Base-by-base conservation (phyloP, 2,329 filamentous ascomycete genomes). In the Botrytis elliptica region DNA sequence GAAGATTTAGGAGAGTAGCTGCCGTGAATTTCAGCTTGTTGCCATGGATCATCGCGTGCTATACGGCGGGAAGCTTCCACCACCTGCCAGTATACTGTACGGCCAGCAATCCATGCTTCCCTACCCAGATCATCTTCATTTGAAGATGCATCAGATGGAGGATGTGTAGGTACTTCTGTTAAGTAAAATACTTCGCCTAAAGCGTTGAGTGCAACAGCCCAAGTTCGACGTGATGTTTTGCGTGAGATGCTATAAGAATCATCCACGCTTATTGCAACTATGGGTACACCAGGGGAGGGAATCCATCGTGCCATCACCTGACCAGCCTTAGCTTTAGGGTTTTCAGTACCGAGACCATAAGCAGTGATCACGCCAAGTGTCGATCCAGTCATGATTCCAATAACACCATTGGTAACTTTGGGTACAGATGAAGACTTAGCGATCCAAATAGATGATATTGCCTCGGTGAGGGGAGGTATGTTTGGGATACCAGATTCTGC, bases 151-250 rank as follows among this genome's bases (percentile, higher is more conserved):
- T 85, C 84, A 7, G 85, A 78, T 12, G 88, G 85, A 33, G 87
- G 84, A 52, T 86, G 85, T 40, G 82, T 86, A 0, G 93, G 94
- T 10, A 91, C 86, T 67, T 93, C 90, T 1, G 88, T 92, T 1
- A 98, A 85, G 78, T 95, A 97, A 82, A 92, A 98, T 0, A 97
- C 85, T 81, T 99, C 96, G 1, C 96, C 96, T 14, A 99, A 85
- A 0, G 96, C 95, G 81, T 99, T 99, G 70, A 99, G 83, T n/a
- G 90, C 93, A 60, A 95, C 91, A n/a, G 93, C 94, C 94, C 94
- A 98, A 20, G 96, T 88, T 42, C 95, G 90, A 20, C 89, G 88
- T 68, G 90, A 85, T 6, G 88, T 84, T 80, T 91, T 91, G 44
- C 95, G 90, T 77, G 90, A 91, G 40, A 87, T 82, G 67, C 88